Percentiles rank a stretch among this genome's conserved stretches.
These are phyloP conservation scores for Punica granatum DNA, from an alignment of 345 rosid species.

Conservation along the genomic window DNA sequence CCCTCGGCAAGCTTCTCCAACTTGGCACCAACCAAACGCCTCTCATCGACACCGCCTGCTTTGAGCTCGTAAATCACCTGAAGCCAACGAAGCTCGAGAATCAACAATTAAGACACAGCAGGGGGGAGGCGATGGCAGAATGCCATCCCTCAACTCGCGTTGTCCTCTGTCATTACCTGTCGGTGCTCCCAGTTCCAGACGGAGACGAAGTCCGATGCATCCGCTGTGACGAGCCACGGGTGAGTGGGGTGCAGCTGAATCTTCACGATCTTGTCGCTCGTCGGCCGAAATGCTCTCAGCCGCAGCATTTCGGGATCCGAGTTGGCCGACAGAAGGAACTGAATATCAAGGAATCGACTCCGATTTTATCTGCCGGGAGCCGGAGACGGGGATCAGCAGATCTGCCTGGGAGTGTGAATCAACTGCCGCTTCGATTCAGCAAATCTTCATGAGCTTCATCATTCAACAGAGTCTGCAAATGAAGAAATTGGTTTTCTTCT, in stretches of 20 bases:
- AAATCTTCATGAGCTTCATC: not conserved
- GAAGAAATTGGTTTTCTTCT: not conserved
- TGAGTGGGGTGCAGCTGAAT: slow-evolving; percentile 96
- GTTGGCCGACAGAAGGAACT: not conserved
- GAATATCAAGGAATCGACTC: not conserved
- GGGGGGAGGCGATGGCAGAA: not conserved
- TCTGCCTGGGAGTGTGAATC: not conserved
- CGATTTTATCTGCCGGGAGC: slow-evolving; percentile 4
- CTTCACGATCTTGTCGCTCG: slow-evolving; percentile 79
- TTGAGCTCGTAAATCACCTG: slow-evolving; percentile 90
- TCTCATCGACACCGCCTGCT: slow-evolving; percentile 96
- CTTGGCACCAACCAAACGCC: slow-evolving; percentile 94
- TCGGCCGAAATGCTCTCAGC: slow-evolving; percentile 77
- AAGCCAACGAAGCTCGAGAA: not conserved
- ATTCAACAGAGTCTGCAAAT: not conserved
- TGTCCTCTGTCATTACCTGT: slow-evolving; percentile 35
- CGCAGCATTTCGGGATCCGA: slow-evolving; percentile 56
- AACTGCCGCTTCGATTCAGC: not conserved
- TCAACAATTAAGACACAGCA: not conserved
- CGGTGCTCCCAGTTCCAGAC: slow-evolving; percentile 99
- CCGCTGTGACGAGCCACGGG: slow-evolving; percentile 98
- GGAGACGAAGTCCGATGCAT: slow-evolving; percentile 90
- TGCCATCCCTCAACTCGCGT: not conserved
- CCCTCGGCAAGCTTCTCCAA: slow-evolving; percentile 99
- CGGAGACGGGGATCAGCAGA: not conserved